Evolutionary conservation across 805 yeast genomes (phyloP).

Genomic region (Torulaspora franciscae): DNA sequence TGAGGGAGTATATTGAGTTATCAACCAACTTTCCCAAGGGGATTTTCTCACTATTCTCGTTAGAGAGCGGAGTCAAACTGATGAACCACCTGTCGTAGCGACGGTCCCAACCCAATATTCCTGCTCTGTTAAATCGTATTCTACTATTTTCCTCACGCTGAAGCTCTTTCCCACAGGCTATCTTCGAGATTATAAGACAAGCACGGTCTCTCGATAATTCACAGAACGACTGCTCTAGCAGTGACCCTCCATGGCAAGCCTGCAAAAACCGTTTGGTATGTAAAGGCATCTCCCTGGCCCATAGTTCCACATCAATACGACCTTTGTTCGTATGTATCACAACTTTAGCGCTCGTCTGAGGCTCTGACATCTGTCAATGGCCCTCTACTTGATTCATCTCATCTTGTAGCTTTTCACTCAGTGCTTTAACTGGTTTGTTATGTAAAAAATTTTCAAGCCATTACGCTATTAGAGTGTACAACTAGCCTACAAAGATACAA

Average conservation of each 20-base stretch:
- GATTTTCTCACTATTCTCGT: constrained; percentile 36
- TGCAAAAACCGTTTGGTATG: constrained; percentile 47
- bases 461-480: background rate
- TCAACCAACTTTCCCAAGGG: constrained; percentile 55
- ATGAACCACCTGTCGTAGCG: constrained; percentile 39
- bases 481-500: background rate
- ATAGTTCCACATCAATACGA: constrained; percentile 52
- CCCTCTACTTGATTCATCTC: constrained; percentile 2
- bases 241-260: constrained; percentile 33
- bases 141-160: constrained; percentile 48
- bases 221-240: constrained; percentile 4
- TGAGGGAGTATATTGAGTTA: constrained; percentile 49
- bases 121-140: constrained; percentile 47
- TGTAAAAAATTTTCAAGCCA: constrained; percentile 9
- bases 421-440: background rate
- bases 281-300: constrained; percentile 63
- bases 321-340: constrained; percentile 55
- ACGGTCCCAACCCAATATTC: constrained; percentile 49
- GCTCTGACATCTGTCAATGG: constrained; percentile 37
- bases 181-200: constrained; percentile 3
- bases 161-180: constrained; percentile 23
- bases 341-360: constrained; percentile 59
- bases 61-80: constrained; percentile 45
- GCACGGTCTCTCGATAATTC: background rate
- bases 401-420: background rate